Evolutionary conservation across 2,329 filamentous ascomycete species (phyloP).

Genomic region (Alternaria postmessia): DNA sequence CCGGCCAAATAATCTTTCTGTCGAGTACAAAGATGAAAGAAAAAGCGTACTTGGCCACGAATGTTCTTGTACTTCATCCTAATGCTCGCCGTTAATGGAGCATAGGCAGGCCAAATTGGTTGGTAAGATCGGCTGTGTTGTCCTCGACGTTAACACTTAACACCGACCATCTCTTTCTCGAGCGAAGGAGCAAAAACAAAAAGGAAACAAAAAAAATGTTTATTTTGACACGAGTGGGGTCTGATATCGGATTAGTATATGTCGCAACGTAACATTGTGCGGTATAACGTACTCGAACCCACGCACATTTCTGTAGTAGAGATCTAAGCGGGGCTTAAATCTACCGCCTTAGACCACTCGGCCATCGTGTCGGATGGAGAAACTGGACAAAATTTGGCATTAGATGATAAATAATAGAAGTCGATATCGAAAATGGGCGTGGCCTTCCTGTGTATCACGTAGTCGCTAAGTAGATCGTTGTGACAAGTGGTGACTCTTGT

Average conservation of each 20-base stretch:
- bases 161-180: too few relatives aligned
- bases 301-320: constrained; percentile 46
- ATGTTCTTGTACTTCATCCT: constrained; percentile 8
- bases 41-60: constrained; percentile 25
- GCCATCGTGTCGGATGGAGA: constrained; percentile 37
- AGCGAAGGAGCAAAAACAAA: too few relatives aligned
- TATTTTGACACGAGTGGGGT: constrained; percentile 37
- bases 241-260: too few relatives aligned
- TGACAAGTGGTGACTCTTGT: neutral
- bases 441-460: neutral
- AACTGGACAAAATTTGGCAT: neutral
- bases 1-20: too few relatives aligned
- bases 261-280: too few relatives aligned
- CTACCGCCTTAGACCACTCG: constrained; percentile 47
- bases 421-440: too few relatives aligned
- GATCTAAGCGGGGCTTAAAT: constrained; percentile 38
- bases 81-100: too few relatives aligned
- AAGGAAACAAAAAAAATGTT: too few relatives aligned
- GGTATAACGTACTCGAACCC: constrained; percentile 29
- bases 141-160: too few relatives aligned
- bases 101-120: too few relatives aligned
- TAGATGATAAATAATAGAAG: neutral
- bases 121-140: too few relatives aligned
- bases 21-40: too few relatives aligned
- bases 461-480: neutral